Conservation (phyloP, 2,329 filamentous ascomycete genomes). For the Capronia americana region DNA sequence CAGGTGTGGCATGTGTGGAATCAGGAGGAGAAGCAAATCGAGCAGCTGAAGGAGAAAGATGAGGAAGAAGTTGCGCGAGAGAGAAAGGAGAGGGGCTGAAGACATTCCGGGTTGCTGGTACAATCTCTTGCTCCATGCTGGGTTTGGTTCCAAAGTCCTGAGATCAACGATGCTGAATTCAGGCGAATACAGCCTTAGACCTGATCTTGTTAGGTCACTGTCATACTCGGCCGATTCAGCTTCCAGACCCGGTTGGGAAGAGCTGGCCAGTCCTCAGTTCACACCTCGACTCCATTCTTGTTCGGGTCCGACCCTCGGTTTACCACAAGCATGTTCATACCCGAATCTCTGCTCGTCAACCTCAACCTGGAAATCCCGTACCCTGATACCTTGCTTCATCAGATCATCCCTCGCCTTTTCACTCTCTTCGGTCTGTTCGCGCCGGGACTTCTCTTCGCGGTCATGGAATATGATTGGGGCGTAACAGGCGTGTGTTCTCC, state of each 20-base stretch:
- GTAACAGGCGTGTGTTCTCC: neutral
- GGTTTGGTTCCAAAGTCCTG: neutral
- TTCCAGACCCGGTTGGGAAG: neutral
- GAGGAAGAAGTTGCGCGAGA: constrained; percentile 43
- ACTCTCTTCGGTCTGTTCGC: constrained; percentile 24
- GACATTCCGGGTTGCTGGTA: neutral
- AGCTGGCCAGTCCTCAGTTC: neutral
- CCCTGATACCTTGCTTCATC: constrained; percentile 31
- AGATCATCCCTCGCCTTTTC: constrained; percentile 29
- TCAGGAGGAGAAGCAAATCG: constrained; percentile 36
- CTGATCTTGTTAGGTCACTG: neutral
- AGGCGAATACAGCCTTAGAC: neutral
- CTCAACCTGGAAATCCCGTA: constrained; percentile 35
- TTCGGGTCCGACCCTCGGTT: neutral
- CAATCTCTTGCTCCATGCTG: neutral
- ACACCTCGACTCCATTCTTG: neutral
- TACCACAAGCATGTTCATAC: neutral
- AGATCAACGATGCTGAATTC: neutral
- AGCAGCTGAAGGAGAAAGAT: constrained; percentile 37
- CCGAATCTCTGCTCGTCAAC: constrained; percentile 19
- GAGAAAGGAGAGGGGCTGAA: constrained; percentile 28
- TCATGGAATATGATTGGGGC: constrained; percentile 20
- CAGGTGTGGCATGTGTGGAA: constrained; percentile 52
- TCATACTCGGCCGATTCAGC: neutral
- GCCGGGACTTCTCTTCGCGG: constrained; percentile 17